A percentile compares a stretch with the other conserved stretches of the same genome.
Evolutionary conservation across 768 basidiomycete genomes (phyloP).

Genomic region (Zangia roseola): DNA sequence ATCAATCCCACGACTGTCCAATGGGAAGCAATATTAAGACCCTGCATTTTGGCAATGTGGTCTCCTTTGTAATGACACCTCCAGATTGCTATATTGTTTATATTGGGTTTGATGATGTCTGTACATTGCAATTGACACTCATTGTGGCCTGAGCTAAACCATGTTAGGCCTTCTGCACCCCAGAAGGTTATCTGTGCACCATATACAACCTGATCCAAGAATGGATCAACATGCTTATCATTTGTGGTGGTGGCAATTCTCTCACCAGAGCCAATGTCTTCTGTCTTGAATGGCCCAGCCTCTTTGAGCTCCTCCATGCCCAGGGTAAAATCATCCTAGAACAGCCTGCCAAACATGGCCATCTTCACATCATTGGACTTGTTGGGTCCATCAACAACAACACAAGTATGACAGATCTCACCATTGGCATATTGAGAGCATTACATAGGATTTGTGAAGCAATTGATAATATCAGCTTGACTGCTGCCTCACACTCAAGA

Average conservation of each 20-base stretch:
- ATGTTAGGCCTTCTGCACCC: slow-evolving; percentile 79
- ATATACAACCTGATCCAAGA: slow-evolving; percentile 92
- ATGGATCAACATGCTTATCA: slow-evolving; percentile 96
- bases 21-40: no score
- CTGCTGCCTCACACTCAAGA: slow-evolving; percentile 91
- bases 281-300: slow-evolving; percentile 90
- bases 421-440: slow-evolving; percentile 96
- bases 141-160: no score
- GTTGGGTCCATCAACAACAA: slow-evolving; percentile 99
- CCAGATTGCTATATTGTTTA: no score
- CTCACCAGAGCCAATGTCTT: slow-evolving; percentile 96
- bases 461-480: slow-evolving; percentile 97
- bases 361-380: slow-evolving; percentile 93
- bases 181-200: slow-evolving; percentile 82
- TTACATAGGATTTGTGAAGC: slow-evolving; percentile 96
- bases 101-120: no score
- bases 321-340: slow-evolving; percentile 76
- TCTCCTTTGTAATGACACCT: no score
- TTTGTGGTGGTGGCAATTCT: slow-evolving; percentile 97
- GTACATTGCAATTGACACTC: no score
- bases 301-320: slow-evolving; percentile 64
- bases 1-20: no score
- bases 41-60: no score
- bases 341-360: slow-evolving; percentile 67
- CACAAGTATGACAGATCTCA: slow-evolving; percentile 96